Evolutionary conservation across 768 basidiomycete species (phyloP).

Genomic region (Mycena venus): DNA sequence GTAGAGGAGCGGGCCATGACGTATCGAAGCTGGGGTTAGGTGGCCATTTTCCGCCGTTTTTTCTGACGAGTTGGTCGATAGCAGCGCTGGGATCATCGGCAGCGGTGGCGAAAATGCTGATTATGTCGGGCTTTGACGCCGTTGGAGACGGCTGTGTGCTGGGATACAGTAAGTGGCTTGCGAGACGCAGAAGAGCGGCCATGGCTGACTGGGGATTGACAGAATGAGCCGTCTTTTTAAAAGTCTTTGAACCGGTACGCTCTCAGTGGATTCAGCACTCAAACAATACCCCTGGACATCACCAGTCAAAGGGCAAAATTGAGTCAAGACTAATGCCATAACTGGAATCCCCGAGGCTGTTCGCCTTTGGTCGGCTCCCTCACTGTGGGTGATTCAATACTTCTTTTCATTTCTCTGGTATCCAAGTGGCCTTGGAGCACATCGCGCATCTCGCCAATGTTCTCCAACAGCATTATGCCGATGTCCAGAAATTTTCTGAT

Average conservation of each 20-base stretch:
- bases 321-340: too few relatives aligned
- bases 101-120: background rate
- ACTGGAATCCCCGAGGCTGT: too few relatives aligned
- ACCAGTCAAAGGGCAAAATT: too few relatives aligned
- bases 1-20: conserved; percentile 3
- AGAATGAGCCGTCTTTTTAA: background rate
- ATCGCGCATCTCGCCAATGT: too few relatives aligned
- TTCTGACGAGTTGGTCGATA: background rate
- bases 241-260: background rate
- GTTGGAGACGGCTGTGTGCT: background rate
- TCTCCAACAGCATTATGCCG: too few relatives aligned
- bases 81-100: background rate
- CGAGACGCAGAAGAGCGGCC: background rate
- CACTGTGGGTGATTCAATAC: too few relatives aligned
- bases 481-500: too few relatives aligned
- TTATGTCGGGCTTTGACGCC: background rate
- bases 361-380: too few relatives aligned
- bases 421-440: too few relatives aligned
- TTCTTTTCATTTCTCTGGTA: too few relatives aligned
- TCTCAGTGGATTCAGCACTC: too few relatives aligned
- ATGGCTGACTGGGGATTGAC: background rate
- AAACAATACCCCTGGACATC: too few relatives aligned
- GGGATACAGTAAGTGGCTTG: background rate
- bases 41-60: background rate
- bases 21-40: background rate